phyloP scores from a whole-genome alignment of 352 stramenopile species.

The Phytophthora cryptogea region DNA sequence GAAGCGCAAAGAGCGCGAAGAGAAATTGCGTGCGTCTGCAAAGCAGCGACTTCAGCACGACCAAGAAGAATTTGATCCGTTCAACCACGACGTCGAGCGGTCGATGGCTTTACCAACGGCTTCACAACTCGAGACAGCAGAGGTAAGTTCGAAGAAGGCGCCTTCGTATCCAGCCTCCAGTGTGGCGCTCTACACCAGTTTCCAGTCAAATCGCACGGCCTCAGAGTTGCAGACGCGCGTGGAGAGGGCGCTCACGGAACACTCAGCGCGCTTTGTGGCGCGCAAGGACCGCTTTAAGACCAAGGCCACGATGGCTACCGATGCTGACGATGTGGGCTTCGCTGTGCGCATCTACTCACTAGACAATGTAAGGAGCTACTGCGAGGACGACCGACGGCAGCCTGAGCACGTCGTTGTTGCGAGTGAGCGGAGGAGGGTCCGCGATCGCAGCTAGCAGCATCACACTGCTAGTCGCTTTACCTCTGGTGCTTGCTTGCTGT shows the following conservation, averaged over 20 bases:
- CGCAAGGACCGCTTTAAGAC: constrained; percentile 79
- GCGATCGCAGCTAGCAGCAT: constrained; percentile 29
- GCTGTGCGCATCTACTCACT: constrained; percentile 71
- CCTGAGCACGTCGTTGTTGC: constrained; percentile 23
- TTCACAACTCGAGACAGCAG: constrained; percentile 28
- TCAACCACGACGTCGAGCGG: constrained; percentile 45
- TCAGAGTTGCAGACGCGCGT: constrained; percentile 59
- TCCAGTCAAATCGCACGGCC: constrained; percentile 58
- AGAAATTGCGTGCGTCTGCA: constrained; percentile 46
- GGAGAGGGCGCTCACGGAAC: constrained; percentile 53
- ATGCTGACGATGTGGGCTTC: constrained; percentile 56
- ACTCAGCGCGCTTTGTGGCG: constrained; percentile 49
- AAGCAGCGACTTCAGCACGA: constrained; percentile 39
- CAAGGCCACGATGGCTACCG: constrained; percentile 57
- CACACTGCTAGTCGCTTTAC: constrained; percentile 26
- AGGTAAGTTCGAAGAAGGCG: constrained; percentile 39
- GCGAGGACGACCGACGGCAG: constrained; percentile 21
- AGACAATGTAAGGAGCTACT: constrained; percentile 62
- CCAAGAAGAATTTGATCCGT: constrained; percentile 71
- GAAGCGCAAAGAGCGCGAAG: constrained; percentile 68
- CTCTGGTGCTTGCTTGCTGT: constrained; percentile 31
- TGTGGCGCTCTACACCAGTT: constrained; percentile 78
- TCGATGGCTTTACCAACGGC: constrained; percentile 41
- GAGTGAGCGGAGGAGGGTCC: constrained; percentile 23
- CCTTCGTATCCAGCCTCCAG: constrained; percentile 61